Base-by-base conservation (phyloP, 495 filamentous ascomycete species). In the Thermothielavioides terrestris region DNA sequence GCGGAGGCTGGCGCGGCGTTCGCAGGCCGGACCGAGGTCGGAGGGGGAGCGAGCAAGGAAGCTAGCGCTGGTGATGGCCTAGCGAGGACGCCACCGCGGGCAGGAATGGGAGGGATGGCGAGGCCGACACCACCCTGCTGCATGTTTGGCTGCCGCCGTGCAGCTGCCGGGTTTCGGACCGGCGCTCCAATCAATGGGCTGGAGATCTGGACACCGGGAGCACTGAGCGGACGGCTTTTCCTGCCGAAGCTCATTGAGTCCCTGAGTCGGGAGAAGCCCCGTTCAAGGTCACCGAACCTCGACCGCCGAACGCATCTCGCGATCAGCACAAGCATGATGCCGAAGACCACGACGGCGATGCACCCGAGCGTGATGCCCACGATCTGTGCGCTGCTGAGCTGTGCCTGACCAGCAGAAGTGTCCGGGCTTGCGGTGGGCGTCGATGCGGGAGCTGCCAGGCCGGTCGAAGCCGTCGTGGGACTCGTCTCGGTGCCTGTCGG, bases 321-420 rank as follows among this genome's bases (percentile, higher is more conserved):
- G 15, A 77, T 35, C 12, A 75, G 50, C n/a, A 77, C 64, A 28
- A 67, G 54, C 27, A 61, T 53, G 2, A 75, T 53, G 1, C 65
- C 64, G 11, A 75, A 55, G 12, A 61, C 52, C 18, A 70, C 58
- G 9, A 69, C 60, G 22, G 68, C 72, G 14, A 62, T 58, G 15
- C 64, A 63, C 7, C 73, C 77, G 4, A 76, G 62, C 5, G 65
- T 47, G 34, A 80, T 76, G 0, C 75, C 77, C 0, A 65, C 63
- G 42, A 77, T 64, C 35, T 78, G 74, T 0, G 49, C 59, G 26
- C 61, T 58, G 23, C 41, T 65, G 20, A 74, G 65, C 32, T 52
- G 31, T 26, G 53, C 42, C 23, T 36, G 49, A 15, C 31, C 26
- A 2, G 50, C 21, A 15, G 46, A 20, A 6, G 22, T 12, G 6